phyloP scores from a whole-genome alignment of 2,329 filamentous ascomycete species.

The Diaporthe ampelina region DNA sequence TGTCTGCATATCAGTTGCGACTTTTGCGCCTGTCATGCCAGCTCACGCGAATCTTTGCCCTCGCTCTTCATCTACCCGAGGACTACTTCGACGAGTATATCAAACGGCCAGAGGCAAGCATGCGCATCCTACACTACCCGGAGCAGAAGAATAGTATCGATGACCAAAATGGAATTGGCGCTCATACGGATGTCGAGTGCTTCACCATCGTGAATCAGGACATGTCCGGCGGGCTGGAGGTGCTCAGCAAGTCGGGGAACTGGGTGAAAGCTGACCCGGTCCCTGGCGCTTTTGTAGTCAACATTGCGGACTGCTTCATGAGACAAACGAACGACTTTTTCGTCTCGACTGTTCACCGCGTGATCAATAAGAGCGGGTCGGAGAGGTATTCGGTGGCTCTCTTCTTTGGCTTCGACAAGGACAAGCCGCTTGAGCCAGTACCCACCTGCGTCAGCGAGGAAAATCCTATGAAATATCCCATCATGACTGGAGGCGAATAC shows the following conservation, averaged over 20 bases:
- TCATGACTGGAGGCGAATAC: conserved; percentile 53
- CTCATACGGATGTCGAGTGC: conserved; percentile 64
- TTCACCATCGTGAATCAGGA: conserved; percentile 64
- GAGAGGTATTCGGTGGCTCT: conserved; percentile 58
- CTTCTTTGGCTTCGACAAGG: conserved; percentile 53
- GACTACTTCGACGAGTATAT: conserved; percentile 56
- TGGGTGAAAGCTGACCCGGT: conserved; percentile 61
- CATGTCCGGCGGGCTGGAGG: conserved; percentile 58
- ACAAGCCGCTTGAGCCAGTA: conserved; percentile 48
- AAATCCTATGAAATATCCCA: conserved; percentile 52
- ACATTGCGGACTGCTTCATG: conserved; percentile 60
- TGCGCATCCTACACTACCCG: conserved; percentile 46
- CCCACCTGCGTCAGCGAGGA: conserved; percentile 50
- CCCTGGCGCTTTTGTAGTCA: conserved; percentile 59
- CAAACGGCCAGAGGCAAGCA: conserved; percentile 50
- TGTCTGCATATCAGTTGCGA: conserved; percentile 53
- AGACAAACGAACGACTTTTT: conserved; percentile 59
- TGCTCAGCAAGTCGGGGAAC: conserved; percentile 58
- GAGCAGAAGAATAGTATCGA: conserved; percentile 45
- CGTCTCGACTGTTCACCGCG: conserved; percentile 58
- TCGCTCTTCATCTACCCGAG: conserved; percentile 56
- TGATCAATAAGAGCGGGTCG: conserved; percentile 52
- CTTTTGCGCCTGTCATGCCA: conserved; percentile 54
- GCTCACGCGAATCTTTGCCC: conserved; percentile 56
- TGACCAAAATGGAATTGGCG: conserved; percentile 53